Evolutionary conservation across 352 stramenopile species (phyloP).

Genomic region (Phytophthora hybrid): DNA sequence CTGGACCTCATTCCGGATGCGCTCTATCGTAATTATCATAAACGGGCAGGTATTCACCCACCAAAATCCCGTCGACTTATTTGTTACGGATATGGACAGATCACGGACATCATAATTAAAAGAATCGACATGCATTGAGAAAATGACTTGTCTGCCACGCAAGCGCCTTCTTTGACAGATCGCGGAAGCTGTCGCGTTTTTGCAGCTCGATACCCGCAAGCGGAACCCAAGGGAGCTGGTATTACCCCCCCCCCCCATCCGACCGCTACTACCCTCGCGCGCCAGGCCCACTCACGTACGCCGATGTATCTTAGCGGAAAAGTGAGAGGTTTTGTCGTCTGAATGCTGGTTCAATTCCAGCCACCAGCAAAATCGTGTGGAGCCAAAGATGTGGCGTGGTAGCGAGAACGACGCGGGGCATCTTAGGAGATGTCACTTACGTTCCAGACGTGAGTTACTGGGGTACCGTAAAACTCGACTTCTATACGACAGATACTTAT

Average conservation of each 20-base stretch:
- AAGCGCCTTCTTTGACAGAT: too few species aligned
- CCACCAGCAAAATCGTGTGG: not conserved
- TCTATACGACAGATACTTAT: too few species aligned
- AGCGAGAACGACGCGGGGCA: not conserved
- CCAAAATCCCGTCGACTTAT: not conserved
- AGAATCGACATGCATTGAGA: not conserved
- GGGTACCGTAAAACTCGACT: too few species aligned
- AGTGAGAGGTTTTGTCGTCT: not conserved
- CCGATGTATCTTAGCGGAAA: not conserved
- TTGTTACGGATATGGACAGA: not conserved
- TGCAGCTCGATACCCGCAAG: too few species aligned
- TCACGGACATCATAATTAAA: not conserved
- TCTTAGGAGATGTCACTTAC: not conserved
- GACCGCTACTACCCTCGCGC: not conserved
- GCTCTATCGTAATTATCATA: not conserved
- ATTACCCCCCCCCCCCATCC: too few species aligned
- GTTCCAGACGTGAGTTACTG: too few species aligned
- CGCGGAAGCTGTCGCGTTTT: too few species aligned
- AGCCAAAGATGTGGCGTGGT: not conserved
- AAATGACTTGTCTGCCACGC: not conserved
- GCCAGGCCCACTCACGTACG: not conserved
- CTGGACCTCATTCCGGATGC: not conserved
- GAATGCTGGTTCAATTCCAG: not conserved
- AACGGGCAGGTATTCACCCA: not conserved
- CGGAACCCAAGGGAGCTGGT: too few species aligned